A percentile compares a stretch with the other conserved stretches of the same genome.
phyloP scores from a whole-genome alignment of 2,329 filamentous ascomycete genomes.

The Xylariaceae sp. region DNA sequence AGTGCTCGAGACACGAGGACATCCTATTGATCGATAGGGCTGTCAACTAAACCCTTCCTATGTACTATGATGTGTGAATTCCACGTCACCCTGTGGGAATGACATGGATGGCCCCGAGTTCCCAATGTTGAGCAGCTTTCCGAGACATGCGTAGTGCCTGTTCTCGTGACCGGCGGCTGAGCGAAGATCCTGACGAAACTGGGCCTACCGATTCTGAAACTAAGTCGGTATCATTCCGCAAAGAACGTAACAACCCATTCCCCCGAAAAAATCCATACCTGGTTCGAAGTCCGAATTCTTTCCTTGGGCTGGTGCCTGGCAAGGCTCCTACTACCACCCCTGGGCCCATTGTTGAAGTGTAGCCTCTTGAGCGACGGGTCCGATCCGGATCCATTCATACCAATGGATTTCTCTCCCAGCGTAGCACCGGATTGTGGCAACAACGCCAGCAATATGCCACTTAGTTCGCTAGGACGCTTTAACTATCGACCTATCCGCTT shows the following conservation, averaged over 20 bases:
- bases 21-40: not conserved
- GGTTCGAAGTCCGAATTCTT: not conserved
- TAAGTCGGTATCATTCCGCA: too few relatives aligned
- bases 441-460: conserved; percentile 13
- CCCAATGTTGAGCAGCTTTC: too few relatives aligned
- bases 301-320: not conserved
- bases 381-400: conserved; percentile 10
- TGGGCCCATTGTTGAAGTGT: conserved; percentile 3
- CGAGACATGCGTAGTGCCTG: too few relatives aligned
- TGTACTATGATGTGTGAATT: not conserved
- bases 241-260: conserved; percentile 12
- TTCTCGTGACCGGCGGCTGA: too few relatives aligned
- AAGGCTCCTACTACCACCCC: conserved; percentile 2
- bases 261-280: conserved; percentile 1
- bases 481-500: conserved; percentile 1
- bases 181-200: too few relatives aligned
- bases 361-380: not conserved
- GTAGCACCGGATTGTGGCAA: conserved; percentile 18
- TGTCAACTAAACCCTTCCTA: not conserved
- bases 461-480: conserved; percentile 14
- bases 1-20: too few relatives aligned
- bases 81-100: conserved; percentile 2
- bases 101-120: not conserved
- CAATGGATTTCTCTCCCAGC: conserved; percentile 11
- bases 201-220: too few relatives aligned